Evolutionary conservation across 164 flowering plant genomes (phyloP), one percentile per base, ranked within the genome.

Genomic region (Nelumbo lutea): DNA sequence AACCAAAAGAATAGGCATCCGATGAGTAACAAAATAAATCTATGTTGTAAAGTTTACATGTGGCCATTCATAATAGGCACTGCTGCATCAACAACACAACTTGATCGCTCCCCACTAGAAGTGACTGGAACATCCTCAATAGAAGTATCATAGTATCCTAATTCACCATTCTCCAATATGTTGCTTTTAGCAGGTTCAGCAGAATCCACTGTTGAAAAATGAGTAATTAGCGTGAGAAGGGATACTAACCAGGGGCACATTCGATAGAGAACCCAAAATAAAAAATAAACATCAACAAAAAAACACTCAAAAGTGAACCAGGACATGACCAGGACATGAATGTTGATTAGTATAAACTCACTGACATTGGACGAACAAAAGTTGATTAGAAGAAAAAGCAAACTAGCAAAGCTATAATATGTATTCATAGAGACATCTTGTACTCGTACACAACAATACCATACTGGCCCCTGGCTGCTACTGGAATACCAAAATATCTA

Each of bases 11-110:
- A 62, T 27, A 65, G 40, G 6, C 6, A 40, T 9, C 41, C 67
- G 8, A 57, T 41, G 51, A 15, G 13, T 53, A 1, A 53, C 14
- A 10, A 3, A 71, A 55, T 2, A 74, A 66, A 27, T 5, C 42
- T 48, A 71, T 13, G 6, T 65, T 41, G 3, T 10, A 62, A 70
- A 64, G 52, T 79, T 77, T 79, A 84, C 87, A 65, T 67, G 69
- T 64, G 14, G 76, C 70, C 69, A 68, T 71, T 68, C 5, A n/a
- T 13, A 70, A n/a, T 14, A 8, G 60, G 59, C 14, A 65, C 56
- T 45, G 4, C 67, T 9, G 15, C 48, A 74, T 67, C 57, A 65
- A 51, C 42, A 45, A 74, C 67, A 62, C 61, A 72, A 59, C 40
- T 45, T n/a, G 69, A 75, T 73, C 57, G 53, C 56, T 69, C 82